These are phyloP conservation scores for Penicillium ucsense DNA, from an alignment of 495 filamentous ascomycete species.

Conservation along the genomic window DNA sequence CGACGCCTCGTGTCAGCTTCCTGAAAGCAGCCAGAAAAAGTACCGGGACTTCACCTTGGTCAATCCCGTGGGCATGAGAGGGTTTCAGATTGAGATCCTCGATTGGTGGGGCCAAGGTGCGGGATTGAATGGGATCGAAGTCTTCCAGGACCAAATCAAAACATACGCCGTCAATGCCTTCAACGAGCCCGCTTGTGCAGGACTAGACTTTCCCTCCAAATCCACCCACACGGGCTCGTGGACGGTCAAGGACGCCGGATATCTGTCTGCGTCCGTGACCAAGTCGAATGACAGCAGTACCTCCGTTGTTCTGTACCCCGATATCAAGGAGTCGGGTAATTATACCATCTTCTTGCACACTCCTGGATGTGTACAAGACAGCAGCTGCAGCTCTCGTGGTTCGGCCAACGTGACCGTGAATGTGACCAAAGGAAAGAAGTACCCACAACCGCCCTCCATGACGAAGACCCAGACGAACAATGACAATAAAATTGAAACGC, in stretches of 20 bases:
- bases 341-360: conserved; percentile 86
- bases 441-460: conserved; percentile 30
- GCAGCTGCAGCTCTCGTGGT: conserved; percentile 64
- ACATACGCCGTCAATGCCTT: conserved; percentile 76
- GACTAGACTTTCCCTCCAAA: conserved; percentile 50
- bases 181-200: conserved; percentile 79
- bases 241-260: conserved; percentile 59
- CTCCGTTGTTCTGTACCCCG: conserved; percentile 67
- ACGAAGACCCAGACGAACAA: conserved; percentile 79
- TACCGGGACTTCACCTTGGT: conserved; percentile 90
- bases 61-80: conserved; percentile 77
- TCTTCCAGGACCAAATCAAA: conserved; percentile 81
- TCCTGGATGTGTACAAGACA: conserved; percentile 77
- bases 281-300: conserved; percentile 42
- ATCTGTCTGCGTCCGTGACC: conserved; percentile 59
- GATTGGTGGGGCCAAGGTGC: conserved; percentile 80
- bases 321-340: conserved; percentile 81
- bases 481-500: conserved; percentile 86
- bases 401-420: conserved; percentile 69
- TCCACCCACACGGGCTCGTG: conserved; percentile 66
- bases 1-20: conserved; percentile 71
- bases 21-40: conserved; percentile 47
- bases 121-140: conserved; percentile 77
- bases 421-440: conserved; percentile 42
- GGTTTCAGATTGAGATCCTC: conserved; percentile 77